Conservation (phyloP, 148 eudicot genomes). For the Linanthus parryae region DNA sequence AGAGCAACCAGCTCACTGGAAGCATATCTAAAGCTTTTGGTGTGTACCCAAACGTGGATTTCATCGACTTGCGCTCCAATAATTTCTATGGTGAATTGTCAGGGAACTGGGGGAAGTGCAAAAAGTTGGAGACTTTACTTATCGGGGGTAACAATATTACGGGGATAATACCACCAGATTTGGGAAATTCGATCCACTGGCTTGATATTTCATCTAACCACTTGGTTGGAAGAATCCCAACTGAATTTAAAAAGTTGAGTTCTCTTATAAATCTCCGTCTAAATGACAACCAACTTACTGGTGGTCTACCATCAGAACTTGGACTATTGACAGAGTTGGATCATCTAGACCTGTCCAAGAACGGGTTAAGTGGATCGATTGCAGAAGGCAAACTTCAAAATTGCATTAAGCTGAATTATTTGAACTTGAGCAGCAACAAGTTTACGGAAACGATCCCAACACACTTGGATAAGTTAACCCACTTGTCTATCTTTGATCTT, state of each 20-base stretch:
- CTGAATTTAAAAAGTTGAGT: conserved; percentile 22
- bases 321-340: conserved; percentile 20
- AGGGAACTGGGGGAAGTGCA: conserved; percentile 22
- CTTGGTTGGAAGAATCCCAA: conserved; percentile 30
- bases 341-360: conserved; percentile 26
- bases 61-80: conserved; percentile 20
- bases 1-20: conserved; percentile 25
- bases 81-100: conserved; percentile 22
- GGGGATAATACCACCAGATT: conserved; percentile 17
- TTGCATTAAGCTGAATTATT: conserved; percentile 24
- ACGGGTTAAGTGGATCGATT: conserved; percentile 24
- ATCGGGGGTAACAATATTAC: conserved; percentile 14
- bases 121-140: conserved; percentile 14
- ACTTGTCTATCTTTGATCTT: neutral
- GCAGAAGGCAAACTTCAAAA: conserved; percentile 23
- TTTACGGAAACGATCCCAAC: conserved; percentile 26
- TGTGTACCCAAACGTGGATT: conserved; percentile 22
- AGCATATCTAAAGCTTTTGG: conserved; percentile 23
- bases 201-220: conserved; percentile 37
- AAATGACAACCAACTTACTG: conserved; percentile 24
- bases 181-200: conserved; percentile 22
- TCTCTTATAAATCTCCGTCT: conserved; percentile 21
- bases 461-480: conserved; percentile 8
- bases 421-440: conserved; percentile 27
- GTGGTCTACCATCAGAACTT: conserved; percentile 25